phyloP scores from a whole-genome alignment of 306 rosid genomes.

The Fagus crenata region DNA sequence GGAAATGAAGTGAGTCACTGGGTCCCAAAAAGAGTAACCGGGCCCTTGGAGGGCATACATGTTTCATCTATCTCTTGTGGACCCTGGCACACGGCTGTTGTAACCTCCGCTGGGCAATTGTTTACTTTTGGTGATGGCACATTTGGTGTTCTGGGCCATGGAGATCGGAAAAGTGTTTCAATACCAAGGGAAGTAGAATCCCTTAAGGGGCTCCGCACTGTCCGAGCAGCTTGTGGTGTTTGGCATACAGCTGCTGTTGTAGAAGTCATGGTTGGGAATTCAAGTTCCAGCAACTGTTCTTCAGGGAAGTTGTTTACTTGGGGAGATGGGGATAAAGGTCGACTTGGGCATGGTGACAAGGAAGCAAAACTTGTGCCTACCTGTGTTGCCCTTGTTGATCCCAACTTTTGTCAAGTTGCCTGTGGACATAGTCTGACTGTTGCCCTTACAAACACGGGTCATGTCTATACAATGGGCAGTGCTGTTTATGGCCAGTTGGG shows the following conservation, averaged over 20 bases:
- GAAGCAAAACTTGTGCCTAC: constrained; percentile 98
- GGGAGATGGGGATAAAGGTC: constrained; percentile 99
- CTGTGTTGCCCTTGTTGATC: constrained; percentile 92
- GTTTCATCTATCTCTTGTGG: constrained; percentile 96
- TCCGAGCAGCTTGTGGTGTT: constrained; percentile 96
- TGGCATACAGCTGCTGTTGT: constrained; percentile 99
- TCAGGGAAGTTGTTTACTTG: constrained; percentile 96
- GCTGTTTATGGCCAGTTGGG: constrained; percentile 98
- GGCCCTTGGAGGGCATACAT: constrained; percentile 94
- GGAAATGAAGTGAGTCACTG: constrained; percentile 99
- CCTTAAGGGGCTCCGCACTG: constrained; percentile 93
- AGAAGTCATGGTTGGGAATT: constrained; percentile 95
- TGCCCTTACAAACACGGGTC: constrained; percentile 86
- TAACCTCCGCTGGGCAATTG: constrained; percentile 94
- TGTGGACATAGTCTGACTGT: constrained; percentile 97
- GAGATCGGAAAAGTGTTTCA: constrained; percentile 71
- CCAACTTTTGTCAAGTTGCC: constrained; percentile 85
- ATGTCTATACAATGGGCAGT: constrained; percentile 94
- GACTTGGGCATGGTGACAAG: constrained; percentile 97
- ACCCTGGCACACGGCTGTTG: constrained; percentile 98
- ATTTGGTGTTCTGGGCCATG: constrained; percentile 97
- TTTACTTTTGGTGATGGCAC: constrained; percentile 98
- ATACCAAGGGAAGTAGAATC: constrained; percentile 97
- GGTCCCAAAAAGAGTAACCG: constrained; percentile 95
- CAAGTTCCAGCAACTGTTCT: constrained; percentile 90